Evolutionary conservation across 2,329 filamentous ascomycete genomes (phyloP).

Genomic region (Phyllosticta citriasiana): DNA sequence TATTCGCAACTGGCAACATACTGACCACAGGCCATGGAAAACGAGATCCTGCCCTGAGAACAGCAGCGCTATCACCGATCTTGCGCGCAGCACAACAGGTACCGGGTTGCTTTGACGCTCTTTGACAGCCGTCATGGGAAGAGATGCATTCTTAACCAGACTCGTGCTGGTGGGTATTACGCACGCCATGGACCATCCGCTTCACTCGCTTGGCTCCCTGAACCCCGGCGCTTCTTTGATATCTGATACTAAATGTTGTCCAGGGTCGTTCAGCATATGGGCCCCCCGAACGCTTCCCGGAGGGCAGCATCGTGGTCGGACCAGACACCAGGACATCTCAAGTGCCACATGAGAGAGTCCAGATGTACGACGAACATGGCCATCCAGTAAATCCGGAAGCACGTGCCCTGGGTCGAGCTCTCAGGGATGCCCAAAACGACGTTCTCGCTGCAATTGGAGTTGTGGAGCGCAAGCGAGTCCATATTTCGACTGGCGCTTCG

Average conservation of each 20-base stretch:
- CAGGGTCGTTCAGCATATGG: conserved; percentile 34
- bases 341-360: not conserved
- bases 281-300: conserved; percentile 16
- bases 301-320: conserved; percentile 5
- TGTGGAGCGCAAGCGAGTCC: conserved; percentile 29
- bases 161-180: conserved; percentile 9
- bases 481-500: not conserved
- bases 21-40: no score
- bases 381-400: conserved; percentile 34
- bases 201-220: not conserved
- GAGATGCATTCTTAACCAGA: conserved; percentile 11
- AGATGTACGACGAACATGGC: conserved; percentile 34
- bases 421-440: conserved; percentile 38
- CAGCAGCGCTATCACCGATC: no score
- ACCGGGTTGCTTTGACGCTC: not conserved
- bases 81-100: not conserved
- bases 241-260: not conserved
- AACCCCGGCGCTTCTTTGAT: not conserved
- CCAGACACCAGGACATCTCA: not conserved
- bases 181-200: not conserved
- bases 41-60: no score
- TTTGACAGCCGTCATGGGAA: conserved; percentile 1
- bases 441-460: conserved; percentile 38
- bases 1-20: no score
- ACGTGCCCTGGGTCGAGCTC: conserved; percentile 28